phyloP scores from a whole-genome alignment of 768 basidiomycete genomes.

The Clavulina sp. region DNA sequence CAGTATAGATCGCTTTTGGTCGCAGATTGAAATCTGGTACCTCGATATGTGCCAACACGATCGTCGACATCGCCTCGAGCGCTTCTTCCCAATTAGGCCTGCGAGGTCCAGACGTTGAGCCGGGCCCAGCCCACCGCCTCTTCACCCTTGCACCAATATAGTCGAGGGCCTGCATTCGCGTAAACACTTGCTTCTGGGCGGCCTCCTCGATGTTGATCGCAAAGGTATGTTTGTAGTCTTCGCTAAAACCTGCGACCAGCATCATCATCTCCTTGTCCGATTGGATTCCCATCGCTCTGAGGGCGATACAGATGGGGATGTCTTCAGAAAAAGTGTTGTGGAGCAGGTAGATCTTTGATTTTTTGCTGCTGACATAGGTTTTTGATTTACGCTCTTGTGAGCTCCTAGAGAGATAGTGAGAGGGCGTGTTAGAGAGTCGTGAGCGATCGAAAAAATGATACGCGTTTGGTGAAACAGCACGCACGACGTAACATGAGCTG shows the following conservation, averaged over 20 bases:
- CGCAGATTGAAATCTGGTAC: constrained; percentile 78
- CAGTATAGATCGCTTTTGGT: constrained; percentile 90
- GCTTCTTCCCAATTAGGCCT: constrained; percentile 89
- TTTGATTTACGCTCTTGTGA: constrained; percentile 63
- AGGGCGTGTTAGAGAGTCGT: too few species aligned
- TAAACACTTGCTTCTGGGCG: constrained; percentile 78
- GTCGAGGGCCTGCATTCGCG: constrained; percentile 83
- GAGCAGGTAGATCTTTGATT: constrained; percentile 84
- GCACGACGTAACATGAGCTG: constrained; percentile 91
- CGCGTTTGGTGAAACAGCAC: constrained; percentile 18
- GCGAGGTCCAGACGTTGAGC: constrained; percentile 31
- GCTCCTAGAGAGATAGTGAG: constrained; percentile 23
- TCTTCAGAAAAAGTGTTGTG: constrained; percentile 97
- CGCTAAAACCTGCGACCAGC: constrained; percentile 80
- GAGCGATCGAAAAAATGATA: constrained; percentile 23
- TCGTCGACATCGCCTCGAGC: constrained; percentile 88
- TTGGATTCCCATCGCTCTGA: constrained; percentile 91
- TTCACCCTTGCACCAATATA: constrained; percentile 91
- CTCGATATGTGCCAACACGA: constrained; percentile 91
- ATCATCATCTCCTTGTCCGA: constrained; percentile 96
- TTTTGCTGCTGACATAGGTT: constrained; percentile 92
- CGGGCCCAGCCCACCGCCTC: constrained; percentile 36
- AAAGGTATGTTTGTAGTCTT: constrained; percentile 72
- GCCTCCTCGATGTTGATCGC: constrained; percentile 88
- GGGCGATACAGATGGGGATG: constrained; percentile 86